Percentiles rank a stretch among this genome's conserved stretches.
phyloP scores from a whole-genome alignment of 2,329 filamentous ascomycete species.

The Colletotrichum graminicola region DNA sequence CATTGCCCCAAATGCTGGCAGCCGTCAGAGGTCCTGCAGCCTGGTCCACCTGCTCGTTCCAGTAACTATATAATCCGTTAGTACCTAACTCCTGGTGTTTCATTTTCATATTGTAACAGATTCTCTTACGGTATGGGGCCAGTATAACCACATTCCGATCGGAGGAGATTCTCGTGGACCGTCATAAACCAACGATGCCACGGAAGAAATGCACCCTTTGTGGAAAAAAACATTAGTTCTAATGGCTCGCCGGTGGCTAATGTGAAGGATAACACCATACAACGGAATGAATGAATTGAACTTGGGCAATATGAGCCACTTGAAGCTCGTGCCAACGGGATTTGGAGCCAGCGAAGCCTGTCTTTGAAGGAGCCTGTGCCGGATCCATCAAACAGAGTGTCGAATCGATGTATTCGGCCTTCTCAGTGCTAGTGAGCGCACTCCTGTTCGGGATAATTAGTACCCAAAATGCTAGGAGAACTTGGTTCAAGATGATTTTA shows the following conservation, averaged over 20 bases:
- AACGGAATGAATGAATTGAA: conserved; percentile 37
- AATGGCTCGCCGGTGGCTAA: background rate
- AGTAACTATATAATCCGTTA: conserved; percentile 15
- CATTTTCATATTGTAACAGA: conserved; percentile 29
- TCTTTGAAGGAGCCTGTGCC: conserved; percentile 26
- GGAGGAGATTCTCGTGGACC: conserved; percentile 49
- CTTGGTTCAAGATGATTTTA: background rate
- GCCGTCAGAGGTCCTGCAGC: conserved; percentile 21
- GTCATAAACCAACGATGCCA: conserved; percentile 52
- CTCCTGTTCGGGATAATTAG: background rate
- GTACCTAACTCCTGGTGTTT: too few species aligned
- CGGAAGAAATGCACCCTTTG: conserved; percentile 48
- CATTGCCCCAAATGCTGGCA: conserved; percentile 49
- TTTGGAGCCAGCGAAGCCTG: conserved; percentile 23
- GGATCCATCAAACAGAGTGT: conserved; percentile 37
- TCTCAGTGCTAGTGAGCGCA: conserved; percentile 22
- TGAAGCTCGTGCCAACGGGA: conserved; percentile 40
- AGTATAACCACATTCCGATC: conserved; percentile 49
- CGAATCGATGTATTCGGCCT: conserved; percentile 24
- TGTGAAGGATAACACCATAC: conserved; percentile 2
- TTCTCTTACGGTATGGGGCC: conserved; percentile 51
- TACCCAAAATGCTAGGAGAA: background rate
- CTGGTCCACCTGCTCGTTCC: conserved; percentile 37
- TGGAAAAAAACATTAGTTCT: background rate
- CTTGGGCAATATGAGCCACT: conserved; percentile 32